Conservation (phyloP, 768 basidiomycete species). For the Kwoniella europaea region DNA sequence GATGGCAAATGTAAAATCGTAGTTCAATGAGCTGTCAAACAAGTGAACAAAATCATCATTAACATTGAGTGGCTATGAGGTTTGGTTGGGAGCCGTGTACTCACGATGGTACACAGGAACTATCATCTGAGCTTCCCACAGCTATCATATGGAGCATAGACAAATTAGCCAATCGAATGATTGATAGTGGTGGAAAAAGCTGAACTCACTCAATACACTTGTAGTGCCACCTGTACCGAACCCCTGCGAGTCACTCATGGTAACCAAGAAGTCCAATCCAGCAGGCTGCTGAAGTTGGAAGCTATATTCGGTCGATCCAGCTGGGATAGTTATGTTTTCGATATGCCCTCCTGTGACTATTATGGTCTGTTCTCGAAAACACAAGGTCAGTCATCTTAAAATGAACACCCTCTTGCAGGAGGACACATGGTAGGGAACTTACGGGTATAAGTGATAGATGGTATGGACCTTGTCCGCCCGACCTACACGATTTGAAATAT, state of each 20-base stretch:
- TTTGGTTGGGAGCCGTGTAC: not conserved
- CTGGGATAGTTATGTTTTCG: slow-evolving; percentile 52
- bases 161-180: not conserved
- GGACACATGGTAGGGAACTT: slow-evolving; percentile 11
- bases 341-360: slow-evolving; percentile 37
- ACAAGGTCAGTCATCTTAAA: not conserved
- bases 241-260: slow-evolving; percentile 49
- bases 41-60: not conserved
- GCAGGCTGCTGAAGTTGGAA: slow-evolving; percentile 50
- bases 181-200: not conserved
- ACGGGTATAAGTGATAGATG: slow-evolving; percentile 49
- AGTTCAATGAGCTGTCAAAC: slow-evolving; percentile 31
- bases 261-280: slow-evolving; percentile 51
- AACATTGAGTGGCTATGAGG: not conserved
- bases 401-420: not conserved
- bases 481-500: slow-evolving; percentile 20
- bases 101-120: slow-evolving; percentile 45
- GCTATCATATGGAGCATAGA: slow-evolving; percentile 28
- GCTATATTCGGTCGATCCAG: slow-evolving; percentile 30
- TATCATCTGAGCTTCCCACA: slow-evolving; percentile 46
- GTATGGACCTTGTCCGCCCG: slow-evolving; percentile 42
- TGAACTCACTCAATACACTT: slow-evolving; percentile 45
- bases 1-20: slow-evolving; percentile 56
- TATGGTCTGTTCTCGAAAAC: slow-evolving; percentile 28
- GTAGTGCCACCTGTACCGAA: slow-evolving; percentile 54